A percentile compares a stretch with the other conserved stretches of the same genome.
Evolutionary conservation across 768 basidiomycete species (phyloP).

Genomic region (Lentinula sp.): DNA sequence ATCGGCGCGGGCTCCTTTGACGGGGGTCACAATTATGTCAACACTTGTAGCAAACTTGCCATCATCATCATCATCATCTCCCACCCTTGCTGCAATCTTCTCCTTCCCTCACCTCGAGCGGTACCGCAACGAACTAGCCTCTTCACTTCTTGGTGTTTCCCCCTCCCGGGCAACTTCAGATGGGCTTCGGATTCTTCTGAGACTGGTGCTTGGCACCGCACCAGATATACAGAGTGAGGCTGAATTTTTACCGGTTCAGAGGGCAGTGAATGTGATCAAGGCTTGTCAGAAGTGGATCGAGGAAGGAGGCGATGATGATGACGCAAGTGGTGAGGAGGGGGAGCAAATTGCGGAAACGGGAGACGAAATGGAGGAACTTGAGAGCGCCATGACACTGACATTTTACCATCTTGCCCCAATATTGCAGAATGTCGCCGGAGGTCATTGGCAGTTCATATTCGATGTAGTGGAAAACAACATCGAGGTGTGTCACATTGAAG

Average conservation of each 20-base stretch:
- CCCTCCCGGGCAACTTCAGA: constrained; percentile 56
- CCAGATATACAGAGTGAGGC: constrained; percentile 76
- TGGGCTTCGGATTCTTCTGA: constrained; percentile 64
- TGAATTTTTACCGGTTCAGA: constrained; percentile 76
- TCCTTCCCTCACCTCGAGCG: constrained; percentile 65
- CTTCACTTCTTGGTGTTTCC: constrained; percentile 65
- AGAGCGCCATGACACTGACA: constrained; percentile 69
- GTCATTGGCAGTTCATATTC: constrained; percentile 91
- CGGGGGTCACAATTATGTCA: not conserved
- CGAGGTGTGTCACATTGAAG: constrained; percentile 49
- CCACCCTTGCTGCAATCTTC: constrained; percentile 40
- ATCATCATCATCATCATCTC: too few species aligned
- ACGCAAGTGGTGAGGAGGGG: constrained; percentile 17
- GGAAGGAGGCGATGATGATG: constrained; percentile 37
- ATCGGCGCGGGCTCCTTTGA: constrained; percentile 14
- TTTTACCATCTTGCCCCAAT: constrained; percentile 79
- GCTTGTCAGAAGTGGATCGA: constrained; percentile 80
- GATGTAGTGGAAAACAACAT: constrained; percentile 85
- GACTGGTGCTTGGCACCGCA: constrained; percentile 53
- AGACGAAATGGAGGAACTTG: constrained; percentile 47
- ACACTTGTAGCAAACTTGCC: not conserved
- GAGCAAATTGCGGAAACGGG: constrained; percentile 46
- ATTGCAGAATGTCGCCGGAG: constrained; percentile 77
- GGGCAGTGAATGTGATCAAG: constrained; percentile 85
- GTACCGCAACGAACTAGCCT: constrained; percentile 87